Conservation (phyloP, 1,284 basidiomycete species). For the Anthracocystis walkeri region DNA sequence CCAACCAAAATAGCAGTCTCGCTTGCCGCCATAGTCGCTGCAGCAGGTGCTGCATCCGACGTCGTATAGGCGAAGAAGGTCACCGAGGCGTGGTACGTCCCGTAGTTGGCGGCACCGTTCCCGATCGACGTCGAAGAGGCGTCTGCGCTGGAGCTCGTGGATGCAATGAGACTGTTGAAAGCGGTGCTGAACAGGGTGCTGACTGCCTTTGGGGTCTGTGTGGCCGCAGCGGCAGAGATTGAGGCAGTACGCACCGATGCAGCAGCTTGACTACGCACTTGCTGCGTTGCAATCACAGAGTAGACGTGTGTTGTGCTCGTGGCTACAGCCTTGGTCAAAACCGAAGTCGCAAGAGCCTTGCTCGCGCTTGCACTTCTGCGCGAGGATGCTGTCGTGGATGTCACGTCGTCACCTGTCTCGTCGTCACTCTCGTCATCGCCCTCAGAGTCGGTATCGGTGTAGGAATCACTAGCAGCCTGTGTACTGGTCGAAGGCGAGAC, state of each 20-base stretch:
- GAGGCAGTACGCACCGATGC: not conserved
- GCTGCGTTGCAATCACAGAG: conserved; percentile 8
- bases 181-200: not conserved
- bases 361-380: not conserved
- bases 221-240: not conserved
- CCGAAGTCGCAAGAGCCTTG: not conserved
- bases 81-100: conserved; percentile 1
- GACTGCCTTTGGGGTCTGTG: not conserved
- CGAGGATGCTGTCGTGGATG: not conserved
- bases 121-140: no score
- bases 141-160: not conserved
- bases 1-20: not conserved
- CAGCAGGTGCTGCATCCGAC: not conserved
- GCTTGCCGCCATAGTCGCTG: not conserved
- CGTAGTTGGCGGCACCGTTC: conserved; percentile 12
- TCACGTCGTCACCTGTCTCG: not conserved
- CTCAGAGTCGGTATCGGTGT: conserved; percentile 1
- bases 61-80: conserved; percentile 5
- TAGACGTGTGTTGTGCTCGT: conserved; percentile 7
- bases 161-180: not conserved
- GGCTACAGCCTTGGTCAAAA: conserved; percentile 5
- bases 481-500: conserved; percentile 4
- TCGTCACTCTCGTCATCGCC: not conserved
- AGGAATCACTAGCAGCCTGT: not conserved
- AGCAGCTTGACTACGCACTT: conserved; percentile 2